Base-by-base conservation (phyloP, 768 basidiomycete species). In the Boletus vinaceobasis region DNA sequence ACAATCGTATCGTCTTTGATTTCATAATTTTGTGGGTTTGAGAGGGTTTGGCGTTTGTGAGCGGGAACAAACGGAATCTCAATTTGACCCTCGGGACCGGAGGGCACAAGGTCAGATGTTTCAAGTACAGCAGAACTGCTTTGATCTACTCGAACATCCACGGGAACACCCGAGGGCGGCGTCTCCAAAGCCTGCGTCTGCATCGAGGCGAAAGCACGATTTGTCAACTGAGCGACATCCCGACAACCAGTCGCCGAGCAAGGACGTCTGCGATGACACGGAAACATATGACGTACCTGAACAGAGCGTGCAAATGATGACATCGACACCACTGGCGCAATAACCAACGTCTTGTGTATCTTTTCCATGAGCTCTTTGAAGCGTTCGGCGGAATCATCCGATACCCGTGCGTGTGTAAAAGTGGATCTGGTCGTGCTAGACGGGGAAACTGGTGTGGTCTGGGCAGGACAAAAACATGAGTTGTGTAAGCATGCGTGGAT, bases 51-150 rank as follows among this genome's bases (percentile, higher is more conserved):
- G 19, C 92, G 82, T 62, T 84, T 78, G 1, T 81, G 70, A 1
- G 83, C 78, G 44, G 91, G 91, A 9, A 95, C 77, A 59, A 86
- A 95, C 1, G 92, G 84, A 7, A 93, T 81, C 69, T 92, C 90
- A 35, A 83, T 78, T 50, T 84, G 79, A 69, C 77, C 79, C 23
- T 73, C 75, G 11, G 63, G 58, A 23, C 70, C 66, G 6, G 66
- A 53, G 38, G 60, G 67, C 48, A 65, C 63, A 51, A 58, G 42
- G 48, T 49, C 53, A 51, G 64, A 37, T 48, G 23, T 27, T 21
- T 45, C 48, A n/a, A 46, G 32, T 10, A 32, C 29, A 31, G 36
- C 32, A 7, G 50, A 13, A 17, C 46, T 38, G 8, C 7, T 14
- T 47, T 43, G 48, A 17, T 44, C 45, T 7, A 56, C 40, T 31